Conservation (phyloP, 2,329 filamentous ascomycete genomes). For the Calonectria montana region DNA sequence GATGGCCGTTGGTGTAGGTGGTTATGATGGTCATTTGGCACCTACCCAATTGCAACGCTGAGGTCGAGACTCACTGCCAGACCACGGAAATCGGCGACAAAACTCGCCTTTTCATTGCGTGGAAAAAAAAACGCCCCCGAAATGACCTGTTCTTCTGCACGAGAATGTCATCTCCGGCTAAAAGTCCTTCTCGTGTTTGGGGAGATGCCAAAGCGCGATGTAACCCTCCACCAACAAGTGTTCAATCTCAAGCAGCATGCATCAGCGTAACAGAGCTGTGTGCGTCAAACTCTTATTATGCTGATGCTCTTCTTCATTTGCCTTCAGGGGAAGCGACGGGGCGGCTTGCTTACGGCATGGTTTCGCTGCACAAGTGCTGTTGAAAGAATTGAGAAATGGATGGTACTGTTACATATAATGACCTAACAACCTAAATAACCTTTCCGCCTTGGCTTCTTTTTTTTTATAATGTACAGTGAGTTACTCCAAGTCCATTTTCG, state of each 20-base stretch:
- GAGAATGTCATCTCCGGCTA: background rate
- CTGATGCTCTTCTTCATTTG: background rate
- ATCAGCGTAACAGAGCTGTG: background rate
- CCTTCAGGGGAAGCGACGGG: background rate
- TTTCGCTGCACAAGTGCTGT: background rate
- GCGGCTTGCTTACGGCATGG: background rate
- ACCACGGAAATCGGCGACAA: background rate
- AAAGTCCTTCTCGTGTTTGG: background rate
- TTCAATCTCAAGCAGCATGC: background rate
- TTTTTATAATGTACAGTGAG: constrained; percentile 5
- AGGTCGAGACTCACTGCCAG: background rate
- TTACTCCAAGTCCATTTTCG: background rate
- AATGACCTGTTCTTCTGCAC: background rate
- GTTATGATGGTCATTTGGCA: background rate
- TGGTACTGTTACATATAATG: background rate
- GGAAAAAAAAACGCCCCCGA: background rate
- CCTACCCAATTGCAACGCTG: constrained; percentile 12
- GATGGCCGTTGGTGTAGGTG: background rate
- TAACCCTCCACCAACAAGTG: background rate
- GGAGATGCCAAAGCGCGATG: background rate
- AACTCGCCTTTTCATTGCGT: background rate
- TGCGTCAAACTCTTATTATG: background rate
- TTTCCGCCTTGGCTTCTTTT: background rate
- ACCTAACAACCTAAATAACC: background rate
- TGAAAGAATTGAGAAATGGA: background rate